These are phyloP conservation scores for Vanrija sp. DNA, from an alignment of 1,284 basidiomycete species.

Conservation along the genomic window DNA sequence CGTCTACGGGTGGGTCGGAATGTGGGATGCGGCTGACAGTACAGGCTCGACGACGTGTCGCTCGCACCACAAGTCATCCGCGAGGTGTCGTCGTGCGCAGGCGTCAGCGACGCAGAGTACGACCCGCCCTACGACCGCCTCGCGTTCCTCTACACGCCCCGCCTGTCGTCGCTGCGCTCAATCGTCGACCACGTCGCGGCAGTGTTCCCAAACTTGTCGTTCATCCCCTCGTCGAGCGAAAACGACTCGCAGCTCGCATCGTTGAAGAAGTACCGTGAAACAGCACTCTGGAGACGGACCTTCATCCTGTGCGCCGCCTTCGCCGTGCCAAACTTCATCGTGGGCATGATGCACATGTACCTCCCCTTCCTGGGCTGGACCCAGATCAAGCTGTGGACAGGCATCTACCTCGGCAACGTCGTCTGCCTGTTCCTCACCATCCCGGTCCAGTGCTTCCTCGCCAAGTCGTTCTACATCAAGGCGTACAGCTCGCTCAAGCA, in stretches of 20 bases:
- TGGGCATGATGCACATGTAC: constrained; percentile 79
- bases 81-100: constrained; percentile 58
- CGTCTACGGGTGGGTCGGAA: constrained; percentile 42
- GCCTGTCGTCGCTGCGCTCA: constrained; percentile 70
- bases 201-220: constrained; percentile 41
- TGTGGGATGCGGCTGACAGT: background rate
- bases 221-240: constrained; percentile 41
- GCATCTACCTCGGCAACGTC: constrained; percentile 78
- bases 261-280: constrained; percentile 85
- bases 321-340: constrained; percentile 86
- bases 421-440: constrained; percentile 79
- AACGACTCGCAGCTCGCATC: constrained; percentile 76
- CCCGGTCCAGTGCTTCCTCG: constrained; percentile 91
- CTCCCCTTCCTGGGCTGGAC: constrained; percentile 48
- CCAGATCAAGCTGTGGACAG: constrained; percentile 53
- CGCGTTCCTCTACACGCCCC: constrained; percentile 70
- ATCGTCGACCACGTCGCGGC: constrained; percentile 83
- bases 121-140: constrained; percentile 70
- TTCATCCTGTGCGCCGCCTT: constrained; percentile 73
- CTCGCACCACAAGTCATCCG: constrained; percentile 26
- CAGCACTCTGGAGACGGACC: constrained; percentile 80
- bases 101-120: constrained; percentile 67
- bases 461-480: constrained; percentile 77
- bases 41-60: constrained; percentile 28
- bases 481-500: constrained; percentile 90